These are phyloP conservation scores for Ganoderma meredithae DNA, from an alignment of 1,284 basidiomycete species.

Conservation along the genomic window DNA sequence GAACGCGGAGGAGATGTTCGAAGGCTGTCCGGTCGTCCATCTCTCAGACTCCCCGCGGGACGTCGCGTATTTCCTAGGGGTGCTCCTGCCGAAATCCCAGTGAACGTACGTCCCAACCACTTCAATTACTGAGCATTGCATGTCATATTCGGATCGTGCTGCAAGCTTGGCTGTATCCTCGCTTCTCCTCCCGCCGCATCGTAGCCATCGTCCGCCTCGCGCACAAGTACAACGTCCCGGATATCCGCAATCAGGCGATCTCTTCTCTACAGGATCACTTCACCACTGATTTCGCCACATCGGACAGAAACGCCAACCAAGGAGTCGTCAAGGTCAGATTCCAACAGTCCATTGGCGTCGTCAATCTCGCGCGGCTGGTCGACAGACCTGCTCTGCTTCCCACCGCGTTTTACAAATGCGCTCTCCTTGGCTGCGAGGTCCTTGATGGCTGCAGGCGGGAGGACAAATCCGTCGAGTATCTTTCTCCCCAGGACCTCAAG, in stretches of 20 bases:
- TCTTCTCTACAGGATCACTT: not conserved
- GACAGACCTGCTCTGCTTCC: conserved; percentile 11
- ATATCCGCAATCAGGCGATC: not conserved
- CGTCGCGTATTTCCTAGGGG: conserved; percentile 11
- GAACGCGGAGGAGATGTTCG: conserved; percentile 6
- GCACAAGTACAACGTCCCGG: conserved; percentile 5
- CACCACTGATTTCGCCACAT: not conserved
- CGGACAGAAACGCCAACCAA: too few relatives aligned
- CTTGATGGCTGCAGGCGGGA: conserved; percentile 5
- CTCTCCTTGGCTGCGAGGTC: not conserved
- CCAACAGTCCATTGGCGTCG: conserved; percentile 7
- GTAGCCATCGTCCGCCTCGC: not conserved
- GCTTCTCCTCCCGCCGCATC: not conserved
- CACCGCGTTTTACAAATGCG: conserved; percentile 14
- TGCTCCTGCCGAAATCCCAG: not conserved
- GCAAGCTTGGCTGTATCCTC: too few relatives aligned
- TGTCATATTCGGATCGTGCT: too few relatives aligned
- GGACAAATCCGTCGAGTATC: conserved; percentile 3
- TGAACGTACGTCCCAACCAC: not conserved
- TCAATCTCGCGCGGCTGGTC: conserved; percentile 15
- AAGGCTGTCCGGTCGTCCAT: conserved; percentile 28
- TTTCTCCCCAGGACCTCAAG: too few relatives aligned
- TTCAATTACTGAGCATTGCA: too few relatives aligned
- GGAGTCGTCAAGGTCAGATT: too few relatives aligned
- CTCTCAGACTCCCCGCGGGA: conserved; percentile 24